Conservation (phyloP, 768 basidiomycete genomes). For the Coprinopsis marcescibilis region DNA sequence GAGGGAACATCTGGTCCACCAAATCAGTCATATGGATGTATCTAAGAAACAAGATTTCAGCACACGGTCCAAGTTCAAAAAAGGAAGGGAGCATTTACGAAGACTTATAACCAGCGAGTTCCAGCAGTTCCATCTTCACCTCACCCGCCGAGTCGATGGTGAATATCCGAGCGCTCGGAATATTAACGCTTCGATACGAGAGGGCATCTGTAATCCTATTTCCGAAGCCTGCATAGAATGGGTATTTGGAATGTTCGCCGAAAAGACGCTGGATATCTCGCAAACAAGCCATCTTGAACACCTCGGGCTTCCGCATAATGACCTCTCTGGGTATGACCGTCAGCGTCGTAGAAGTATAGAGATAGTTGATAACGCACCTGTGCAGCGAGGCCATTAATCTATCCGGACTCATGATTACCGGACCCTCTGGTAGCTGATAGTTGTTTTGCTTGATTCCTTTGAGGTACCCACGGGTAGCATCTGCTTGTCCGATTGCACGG, state of each 20-base stretch:
- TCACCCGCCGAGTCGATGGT: slow-evolving; percentile 94
- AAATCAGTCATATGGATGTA: slow-evolving; percentile 99
- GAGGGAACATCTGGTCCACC: slow-evolving; percentile 99
- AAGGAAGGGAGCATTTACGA: slow-evolving; percentile 48
- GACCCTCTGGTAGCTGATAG: slow-evolving; percentile 95
- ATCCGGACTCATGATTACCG: slow-evolving; percentile 98
- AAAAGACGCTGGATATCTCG: slow-evolving; percentile 92
- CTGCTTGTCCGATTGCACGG: slow-evolving; percentile 95
- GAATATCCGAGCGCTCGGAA: slow-evolving; percentile 92
- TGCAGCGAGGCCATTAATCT: slow-evolving; percentile 91
- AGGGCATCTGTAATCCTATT: slow-evolving; percentile 98
- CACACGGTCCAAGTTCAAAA: not conserved
- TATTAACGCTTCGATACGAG: slow-evolving; percentile 94
- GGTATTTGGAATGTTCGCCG: slow-evolving; percentile 60
- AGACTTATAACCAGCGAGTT: slow-evolving; percentile 94
- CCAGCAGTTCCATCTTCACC: slow-evolving; percentile 96
- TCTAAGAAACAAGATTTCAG: slow-evolving; percentile 30
- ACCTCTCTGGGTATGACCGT: slow-evolving; percentile 63
- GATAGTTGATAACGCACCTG: slow-evolving; percentile 48
- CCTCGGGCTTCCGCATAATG: slow-evolving; percentile 96
- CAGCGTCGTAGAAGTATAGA: not conserved
- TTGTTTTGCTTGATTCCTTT: slow-evolving; percentile 93
- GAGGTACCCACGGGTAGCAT: slow-evolving; percentile 91
- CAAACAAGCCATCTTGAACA: slow-evolving; percentile 99
- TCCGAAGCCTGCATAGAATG: slow-evolving; percentile 97